Conservation (phyloP, 2,329 filamentous ascomycete genomes). For the Talaromyces islandicus region DNA sequence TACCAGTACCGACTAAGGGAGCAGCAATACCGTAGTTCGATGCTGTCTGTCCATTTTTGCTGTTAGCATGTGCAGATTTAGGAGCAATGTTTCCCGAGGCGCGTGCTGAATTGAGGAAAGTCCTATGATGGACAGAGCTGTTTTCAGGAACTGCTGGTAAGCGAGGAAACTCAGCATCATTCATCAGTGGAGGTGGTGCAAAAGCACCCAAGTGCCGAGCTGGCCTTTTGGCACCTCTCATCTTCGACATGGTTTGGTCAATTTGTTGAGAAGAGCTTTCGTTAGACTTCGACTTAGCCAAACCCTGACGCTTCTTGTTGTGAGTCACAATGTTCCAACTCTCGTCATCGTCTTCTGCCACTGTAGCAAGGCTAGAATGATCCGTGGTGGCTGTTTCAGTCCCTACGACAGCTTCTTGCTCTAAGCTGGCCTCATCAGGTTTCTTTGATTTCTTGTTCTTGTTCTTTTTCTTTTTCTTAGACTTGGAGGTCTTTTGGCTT, state of each 20-base stretch:
- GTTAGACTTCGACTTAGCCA: neutral
- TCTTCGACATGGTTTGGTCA: neutral
- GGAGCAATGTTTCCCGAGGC: neutral
- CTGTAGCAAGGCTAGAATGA: neutral
- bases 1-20: neutral
- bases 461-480: neutral
- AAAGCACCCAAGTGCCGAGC: neutral
- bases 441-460: neutral
- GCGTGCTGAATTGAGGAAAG: neutral
- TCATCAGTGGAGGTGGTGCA: neutral
- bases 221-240: neutral
- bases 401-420: neutral
- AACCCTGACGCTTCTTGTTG: neutral
- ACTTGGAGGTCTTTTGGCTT: neutral
- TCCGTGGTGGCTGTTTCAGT: no score
- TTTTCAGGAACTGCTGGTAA: neutral
- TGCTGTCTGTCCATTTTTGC: neutral
- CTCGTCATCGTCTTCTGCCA: neutral
- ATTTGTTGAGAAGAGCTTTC: neutral
- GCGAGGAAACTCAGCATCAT: neutral
- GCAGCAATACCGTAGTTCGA: neutral
- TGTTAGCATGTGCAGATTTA: neutral
- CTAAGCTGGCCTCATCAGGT: neutral
- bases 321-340: neutral
- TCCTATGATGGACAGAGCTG: neutral